These are phyloP conservation scores for Aurifilum marmelostoma DNA, from an alignment of 2,329 filamentous ascomycete genomes.

Conservation along the genomic window DNA sequence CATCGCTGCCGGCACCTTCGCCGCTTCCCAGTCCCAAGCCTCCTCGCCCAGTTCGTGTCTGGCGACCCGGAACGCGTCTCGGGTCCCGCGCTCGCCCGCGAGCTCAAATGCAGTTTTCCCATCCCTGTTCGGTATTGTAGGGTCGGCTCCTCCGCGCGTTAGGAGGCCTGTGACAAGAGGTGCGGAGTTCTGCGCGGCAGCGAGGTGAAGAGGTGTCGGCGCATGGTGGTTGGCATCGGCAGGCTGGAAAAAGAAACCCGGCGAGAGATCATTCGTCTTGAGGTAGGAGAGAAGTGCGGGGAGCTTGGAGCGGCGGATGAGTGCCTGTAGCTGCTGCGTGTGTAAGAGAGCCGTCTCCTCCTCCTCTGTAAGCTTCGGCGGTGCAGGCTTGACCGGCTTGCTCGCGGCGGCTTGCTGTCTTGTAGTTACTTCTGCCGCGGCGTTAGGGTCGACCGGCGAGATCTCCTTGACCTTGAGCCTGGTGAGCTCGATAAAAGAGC, in stretches of 20 bases:
- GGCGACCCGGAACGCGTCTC: slow-evolving; percentile 89
- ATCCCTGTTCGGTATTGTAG: slow-evolving; percentile 70
- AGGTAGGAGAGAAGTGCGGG: slow-evolving; percentile 86
- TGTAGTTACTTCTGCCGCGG: slow-evolving; percentile 38
- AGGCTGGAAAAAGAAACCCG: slow-evolving; percentile 78
- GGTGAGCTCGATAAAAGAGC: slow-evolving; percentile 91
- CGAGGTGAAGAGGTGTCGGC: slow-evolving; percentile 82
- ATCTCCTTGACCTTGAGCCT: slow-evolving; percentile 83
- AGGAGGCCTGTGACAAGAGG: slow-evolving; percentile 79
- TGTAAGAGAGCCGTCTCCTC: slow-evolving; percentile 83
- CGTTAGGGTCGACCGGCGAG: slow-evolving; percentile 62
- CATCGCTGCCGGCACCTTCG: slow-evolving; percentile 73
- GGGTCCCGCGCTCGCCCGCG: slow-evolving; percentile 79
- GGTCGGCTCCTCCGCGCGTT: slow-evolving; percentile 74
- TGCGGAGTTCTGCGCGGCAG: slow-evolving; percentile 77
- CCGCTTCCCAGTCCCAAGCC: slow-evolving; percentile 77
- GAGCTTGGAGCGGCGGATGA: slow-evolving; percentile 87
- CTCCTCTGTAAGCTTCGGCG: slow-evolving; percentile 74
- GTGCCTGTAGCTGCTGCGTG: slow-evolving; percentile 83
- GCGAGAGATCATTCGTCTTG: slow-evolving; percentile 69
- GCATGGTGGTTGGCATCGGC: slow-evolving; percentile 75
- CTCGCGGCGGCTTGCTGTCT: slow-evolving; percentile 49
- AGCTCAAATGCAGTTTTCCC: slow-evolving; percentile 88
- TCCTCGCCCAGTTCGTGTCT: slow-evolving; percentile 79
- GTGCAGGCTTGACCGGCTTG: slow-evolving; percentile 49